These are phyloP conservation scores for Colletotrichum ledebouriae DNA, from an alignment of 2,329 filamentous ascomycete genomes.

Conservation along the genomic window DNA sequence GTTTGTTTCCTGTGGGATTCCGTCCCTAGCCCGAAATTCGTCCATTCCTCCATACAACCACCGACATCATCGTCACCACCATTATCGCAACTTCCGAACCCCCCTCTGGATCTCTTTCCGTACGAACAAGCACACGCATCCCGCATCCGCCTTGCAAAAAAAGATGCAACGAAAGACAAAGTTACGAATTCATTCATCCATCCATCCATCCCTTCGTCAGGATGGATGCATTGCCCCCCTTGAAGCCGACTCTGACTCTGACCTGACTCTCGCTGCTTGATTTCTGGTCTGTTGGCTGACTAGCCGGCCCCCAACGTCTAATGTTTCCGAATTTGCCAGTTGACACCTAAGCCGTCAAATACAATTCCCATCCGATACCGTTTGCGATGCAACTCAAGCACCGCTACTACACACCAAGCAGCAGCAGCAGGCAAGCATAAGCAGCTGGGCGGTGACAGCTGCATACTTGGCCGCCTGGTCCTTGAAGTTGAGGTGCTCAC, in stretches of 20 bases:
- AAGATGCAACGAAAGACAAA: slow-evolving; percentile 30
- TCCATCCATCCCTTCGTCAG: slow-evolving; percentile 8
- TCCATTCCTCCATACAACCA: slow-evolving; percentile 38
- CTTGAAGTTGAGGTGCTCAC: neutral
- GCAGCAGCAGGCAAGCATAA: slow-evolving; percentile 3
- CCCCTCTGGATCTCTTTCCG: slow-evolving; percentile 5
- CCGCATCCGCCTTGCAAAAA: slow-evolving; percentile 17
- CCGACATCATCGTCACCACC: slow-evolving; percentile 24
- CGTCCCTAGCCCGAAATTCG: slow-evolving; percentile 35
- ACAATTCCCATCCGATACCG: slow-evolving; percentile 17
- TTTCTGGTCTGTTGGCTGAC: slow-evolving; percentile 28
- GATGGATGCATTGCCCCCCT: slow-evolving; percentile 14
- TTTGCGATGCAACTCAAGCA: slow-evolving; percentile 28
- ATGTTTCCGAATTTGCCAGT: slow-evolving; percentile 32
- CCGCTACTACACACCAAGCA: slow-evolving; percentile 18
- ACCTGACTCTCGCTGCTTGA: slow-evolving; percentile 4
- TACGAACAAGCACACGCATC: slow-evolving; percentile 1
- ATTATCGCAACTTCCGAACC: neutral
- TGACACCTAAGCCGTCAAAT: too few species aligned
- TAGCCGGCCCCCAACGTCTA: slow-evolving; percentile 30
- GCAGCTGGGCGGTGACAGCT: slow-evolving; percentile 34
- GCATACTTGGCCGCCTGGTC: slow-evolving; percentile 32
- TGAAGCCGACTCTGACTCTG: slow-evolving; percentile 9
- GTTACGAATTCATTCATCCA: neutral
- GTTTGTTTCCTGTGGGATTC: slow-evolving; percentile 25